phyloP scores from a whole-genome alignment of 2,329 filamentous ascomycete species.

The Didymella glomerata region DNA sequence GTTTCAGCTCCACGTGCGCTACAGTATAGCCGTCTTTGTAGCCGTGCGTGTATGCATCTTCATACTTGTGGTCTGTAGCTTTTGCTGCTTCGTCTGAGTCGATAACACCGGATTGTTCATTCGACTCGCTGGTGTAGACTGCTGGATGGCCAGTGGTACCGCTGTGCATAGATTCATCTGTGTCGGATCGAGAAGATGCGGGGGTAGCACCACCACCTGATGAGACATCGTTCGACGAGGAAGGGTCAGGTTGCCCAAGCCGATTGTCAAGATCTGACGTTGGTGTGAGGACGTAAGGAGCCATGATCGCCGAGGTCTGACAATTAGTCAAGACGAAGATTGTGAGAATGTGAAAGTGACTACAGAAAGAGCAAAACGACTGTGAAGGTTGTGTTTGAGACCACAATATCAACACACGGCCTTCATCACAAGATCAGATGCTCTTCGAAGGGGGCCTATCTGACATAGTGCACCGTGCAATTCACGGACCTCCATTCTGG shows the following conservation, averaged over 20 bases:
- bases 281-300: slow-evolving; percentile 33
- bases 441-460: neutral
- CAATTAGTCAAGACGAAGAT: neutral
- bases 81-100: neutral
- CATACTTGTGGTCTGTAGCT: slow-evolving; percentile 7
- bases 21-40: slow-evolving; percentile 30
- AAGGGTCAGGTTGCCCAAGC: slow-evolving; percentile 3
- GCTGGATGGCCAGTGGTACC: neutral
- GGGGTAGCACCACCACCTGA: slow-evolving; percentile 3
- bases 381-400: neutral
- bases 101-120: neutral
- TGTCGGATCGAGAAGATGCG: slow-evolving; percentile 1
- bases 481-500: neutral
- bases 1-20: slow-evolving; percentile 27
- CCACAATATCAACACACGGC: neutral
- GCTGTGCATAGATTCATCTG: neutral
- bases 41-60: slow-evolving; percentile 28
- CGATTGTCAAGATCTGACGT: slow-evolving; percentile 22
- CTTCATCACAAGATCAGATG: neutral
- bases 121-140: neutral
- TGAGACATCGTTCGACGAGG: neutral
- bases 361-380: neutral
- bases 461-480: neutral
- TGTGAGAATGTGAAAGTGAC: too few species aligned
- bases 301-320: slow-evolving; percentile 17